phyloP scores from a whole-genome alignment of 768 basidiomycete species.

The Strobilomyces confusus region DNA sequence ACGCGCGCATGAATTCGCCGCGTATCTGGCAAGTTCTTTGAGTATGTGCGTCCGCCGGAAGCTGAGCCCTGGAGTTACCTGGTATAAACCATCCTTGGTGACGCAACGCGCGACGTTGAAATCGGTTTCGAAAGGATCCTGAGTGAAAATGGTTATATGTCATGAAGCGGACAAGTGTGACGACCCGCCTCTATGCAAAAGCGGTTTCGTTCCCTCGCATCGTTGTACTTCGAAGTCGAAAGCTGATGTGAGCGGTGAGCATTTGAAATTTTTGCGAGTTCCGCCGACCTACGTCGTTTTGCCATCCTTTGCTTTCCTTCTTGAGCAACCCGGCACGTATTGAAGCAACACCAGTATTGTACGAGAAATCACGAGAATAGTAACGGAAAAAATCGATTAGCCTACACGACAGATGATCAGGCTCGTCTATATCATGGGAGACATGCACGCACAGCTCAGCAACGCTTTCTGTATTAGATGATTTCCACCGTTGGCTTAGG shows the following conservation, averaged over 20 bases:
- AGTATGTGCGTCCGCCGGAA: neutral
- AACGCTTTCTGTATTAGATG: constrained; percentile 87
- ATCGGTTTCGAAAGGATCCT: constrained; percentile 97
- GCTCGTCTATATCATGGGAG: neutral
- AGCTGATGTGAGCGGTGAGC: constrained; percentile 33
- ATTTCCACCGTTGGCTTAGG: constrained; percentile 87
- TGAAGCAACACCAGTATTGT: constrained; percentile 87
- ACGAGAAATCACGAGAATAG: constrained; percentile 89
- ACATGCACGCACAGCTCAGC: constrained; percentile 74
- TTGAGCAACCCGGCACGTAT: constrained; percentile 85
- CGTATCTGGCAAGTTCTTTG: constrained; percentile 69
- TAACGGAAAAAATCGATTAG: constrained; percentile 98
- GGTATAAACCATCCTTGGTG: constrained; percentile 93
- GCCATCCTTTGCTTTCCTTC: constrained; percentile 94
- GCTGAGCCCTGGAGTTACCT: constrained; percentile 41
- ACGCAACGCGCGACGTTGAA: constrained; percentile 97
- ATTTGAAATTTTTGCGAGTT: neutral
- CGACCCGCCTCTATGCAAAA: constrained; percentile 86
- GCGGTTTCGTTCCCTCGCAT: constrained; percentile 84
- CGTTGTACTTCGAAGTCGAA: constrained; percentile 53
- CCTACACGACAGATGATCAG: constrained; percentile 39
- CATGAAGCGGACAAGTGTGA: neutral
- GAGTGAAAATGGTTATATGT: neutral
- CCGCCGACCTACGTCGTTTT: constrained; percentile 69
- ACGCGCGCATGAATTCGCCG: constrained; percentile 97